Conservation (phyloP, 1,139 yeast species). For the Blastobotrys malaysiensis region DNA sequence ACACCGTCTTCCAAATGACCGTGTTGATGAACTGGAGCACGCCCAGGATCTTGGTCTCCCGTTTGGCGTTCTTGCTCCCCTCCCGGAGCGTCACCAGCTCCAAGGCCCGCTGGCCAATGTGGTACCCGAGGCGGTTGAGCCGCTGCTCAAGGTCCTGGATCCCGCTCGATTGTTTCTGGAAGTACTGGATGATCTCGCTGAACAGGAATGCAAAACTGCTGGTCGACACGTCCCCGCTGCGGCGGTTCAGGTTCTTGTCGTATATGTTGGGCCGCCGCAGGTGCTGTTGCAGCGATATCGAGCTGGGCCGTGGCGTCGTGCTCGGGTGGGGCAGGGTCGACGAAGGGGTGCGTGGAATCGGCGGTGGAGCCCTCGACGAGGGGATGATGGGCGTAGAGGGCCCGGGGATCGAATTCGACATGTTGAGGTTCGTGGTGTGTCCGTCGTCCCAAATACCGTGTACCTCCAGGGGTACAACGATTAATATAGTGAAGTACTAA, state of each 20-base stretch:
- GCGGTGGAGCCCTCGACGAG: slow-evolving; percentile 28
- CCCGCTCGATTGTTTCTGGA: slow-evolving; percentile 59
- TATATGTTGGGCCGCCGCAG: slow-evolving; percentile 39
- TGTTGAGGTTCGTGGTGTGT: not conserved
- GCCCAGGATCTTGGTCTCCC: slow-evolving; percentile 72
- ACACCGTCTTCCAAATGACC: slow-evolving; percentile 73
- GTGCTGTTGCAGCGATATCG: slow-evolving; percentile 6
- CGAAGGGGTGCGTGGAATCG: slow-evolving; percentile 30
- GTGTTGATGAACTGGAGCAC: slow-evolving; percentile 80
- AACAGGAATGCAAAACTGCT: slow-evolving; percentile 67
- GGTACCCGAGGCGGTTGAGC: slow-evolving; percentile 70
- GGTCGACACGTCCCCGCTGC: slow-evolving; percentile 60
- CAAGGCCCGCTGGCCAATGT: slow-evolving; percentile 54
- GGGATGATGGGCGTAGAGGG: slow-evolving; percentile 31
- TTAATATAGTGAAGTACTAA: too few relatives aligned
- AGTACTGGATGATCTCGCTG: slow-evolving; percentile 65
- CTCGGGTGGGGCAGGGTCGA: slow-evolving; percentile 29
- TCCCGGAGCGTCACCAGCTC: slow-evolving; percentile 56
- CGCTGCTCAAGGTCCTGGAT: slow-evolving; percentile 72
- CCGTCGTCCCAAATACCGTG: not conserved
- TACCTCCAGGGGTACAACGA: too few relatives aligned
- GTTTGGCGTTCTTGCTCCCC: slow-evolving; percentile 55
- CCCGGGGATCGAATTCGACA: slow-evolving; percentile 17
- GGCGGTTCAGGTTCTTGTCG: slow-evolving; percentile 61
- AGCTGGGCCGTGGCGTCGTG: slow-evolving; percentile 6